Percentiles rank a stretch among this genome's conserved stretches.
phyloP scores from a whole-genome alignment of 257 asterid species.

The Paraleonurus japonicus region DNA sequence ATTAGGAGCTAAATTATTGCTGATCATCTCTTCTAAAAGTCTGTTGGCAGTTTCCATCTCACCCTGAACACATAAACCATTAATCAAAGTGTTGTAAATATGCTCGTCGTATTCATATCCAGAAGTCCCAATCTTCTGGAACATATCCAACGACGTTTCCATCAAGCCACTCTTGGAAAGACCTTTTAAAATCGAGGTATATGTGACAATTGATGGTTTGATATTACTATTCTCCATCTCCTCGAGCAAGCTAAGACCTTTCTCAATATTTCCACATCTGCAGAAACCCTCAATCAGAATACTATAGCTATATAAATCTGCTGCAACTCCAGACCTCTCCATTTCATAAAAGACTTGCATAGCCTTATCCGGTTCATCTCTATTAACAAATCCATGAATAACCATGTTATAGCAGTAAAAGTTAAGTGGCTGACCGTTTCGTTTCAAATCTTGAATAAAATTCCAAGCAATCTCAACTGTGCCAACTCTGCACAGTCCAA shows the following conservation, averaged over 20 bases:
- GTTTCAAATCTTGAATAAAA: constrained; percentile 34
- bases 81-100: constrained; percentile 50
- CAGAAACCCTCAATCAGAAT: constrained; percentile 57
- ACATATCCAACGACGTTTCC: constrained; percentile 34
- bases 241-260: constrained; percentile 6
- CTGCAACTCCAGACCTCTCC: constrained; percentile 41
- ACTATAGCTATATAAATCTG: constrained; percentile 55
- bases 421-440: constrained; percentile 38
- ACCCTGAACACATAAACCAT: constrained; percentile 51
- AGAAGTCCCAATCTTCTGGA: constrained; percentile 36
- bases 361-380: constrained; percentile 43
- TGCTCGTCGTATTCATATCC: constrained; percentile 48
- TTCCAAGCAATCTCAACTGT: constrained; percentile 42
- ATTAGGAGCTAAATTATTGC: constrained; percentile 39
- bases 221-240: constrained; percentile 39
- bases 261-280: constrained; percentile 36
- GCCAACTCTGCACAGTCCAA: constrained; percentile 60
- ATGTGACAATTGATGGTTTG: constrained; percentile 47
- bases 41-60: constrained; percentile 44
- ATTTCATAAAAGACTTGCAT: constrained; percentile 42
- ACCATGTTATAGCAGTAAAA: constrained; percentile 56
- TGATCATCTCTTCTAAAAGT: constrained; percentile 56
- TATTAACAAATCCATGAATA: constrained; percentile 44
- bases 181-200: constrained; percentile 50
- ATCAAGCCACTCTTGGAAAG: constrained; percentile 36